phyloP scores from a whole-genome alignment of 177 flowering plant genomes.

The Tripterygium wilfordii region DNA sequence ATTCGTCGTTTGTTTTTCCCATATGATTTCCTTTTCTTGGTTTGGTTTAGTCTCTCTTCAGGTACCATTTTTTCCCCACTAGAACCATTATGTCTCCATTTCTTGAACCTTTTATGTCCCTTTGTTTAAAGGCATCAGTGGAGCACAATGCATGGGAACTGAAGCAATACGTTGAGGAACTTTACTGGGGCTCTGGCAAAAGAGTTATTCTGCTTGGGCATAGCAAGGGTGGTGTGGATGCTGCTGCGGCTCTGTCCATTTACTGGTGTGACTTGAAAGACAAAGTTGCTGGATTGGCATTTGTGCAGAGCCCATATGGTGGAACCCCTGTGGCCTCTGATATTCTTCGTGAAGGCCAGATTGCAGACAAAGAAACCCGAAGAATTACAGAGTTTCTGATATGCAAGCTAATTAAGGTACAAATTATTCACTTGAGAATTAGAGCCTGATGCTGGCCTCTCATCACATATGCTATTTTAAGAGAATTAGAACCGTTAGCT shows the following conservation, averaged over 20 bases:
- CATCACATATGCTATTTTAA: no score
- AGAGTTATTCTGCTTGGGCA: constrained; percentile 84
- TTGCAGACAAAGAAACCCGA: constrained; percentile 75
- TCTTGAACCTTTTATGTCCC: background rate
- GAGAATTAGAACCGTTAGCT: no score
- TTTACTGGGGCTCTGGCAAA: constrained; percentile 90
- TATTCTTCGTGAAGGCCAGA: constrained; percentile 82
- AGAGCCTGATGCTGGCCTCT: no score
- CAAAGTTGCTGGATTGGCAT: constrained; percentile 81
- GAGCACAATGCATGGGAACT: constrained; percentile 83
- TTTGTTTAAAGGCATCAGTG: constrained; percentile 61
- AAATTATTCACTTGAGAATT: no score
- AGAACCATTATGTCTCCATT: no score
- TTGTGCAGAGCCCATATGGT: constrained; percentile 90
- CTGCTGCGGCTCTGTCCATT: constrained; percentile 84
- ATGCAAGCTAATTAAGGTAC: constrained; percentile 80
- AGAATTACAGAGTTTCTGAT: constrained; percentile 71
- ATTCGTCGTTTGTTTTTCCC: background rate
- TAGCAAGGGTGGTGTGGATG: constrained; percentile 96
- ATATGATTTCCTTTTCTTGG: background rate
- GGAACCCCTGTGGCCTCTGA: constrained; percentile 89
- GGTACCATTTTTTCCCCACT: background rate
- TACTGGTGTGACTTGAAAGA: constrained; percentile 60
- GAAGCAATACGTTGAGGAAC: constrained; percentile 84
- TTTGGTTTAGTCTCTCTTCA: background rate